A percentile compares a stretch with the other conserved stretches of the same genome.
Conservation (phyloP, 768 basidiomycete species). For the Clitopilus passeckerianus region DNA sequence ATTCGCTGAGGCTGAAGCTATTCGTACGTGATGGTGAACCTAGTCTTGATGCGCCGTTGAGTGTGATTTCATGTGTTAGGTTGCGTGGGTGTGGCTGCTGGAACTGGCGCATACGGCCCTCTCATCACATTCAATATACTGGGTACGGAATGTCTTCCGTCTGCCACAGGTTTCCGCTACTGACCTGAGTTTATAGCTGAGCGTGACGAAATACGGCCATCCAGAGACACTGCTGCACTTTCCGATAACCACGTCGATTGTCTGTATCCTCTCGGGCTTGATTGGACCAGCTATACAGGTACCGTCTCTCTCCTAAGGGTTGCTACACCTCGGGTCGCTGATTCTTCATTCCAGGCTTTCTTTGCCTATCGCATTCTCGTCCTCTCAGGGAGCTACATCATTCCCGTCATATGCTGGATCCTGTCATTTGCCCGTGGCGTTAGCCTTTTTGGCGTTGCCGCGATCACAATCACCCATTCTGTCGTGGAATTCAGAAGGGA, state of each 20-base stretch:
- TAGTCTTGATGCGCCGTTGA: background rate
- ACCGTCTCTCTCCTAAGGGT: background rate
- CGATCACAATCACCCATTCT: background rate
- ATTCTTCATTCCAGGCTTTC: conserved; percentile 7
- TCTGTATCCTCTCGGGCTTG: conserved; percentile 4
- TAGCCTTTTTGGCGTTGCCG: conserved; percentile 5
- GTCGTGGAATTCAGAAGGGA: conserved; percentile 3
- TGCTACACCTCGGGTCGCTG: background rate
- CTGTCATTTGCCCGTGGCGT: conserved; percentile 2
- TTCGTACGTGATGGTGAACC: conserved; percentile 2
- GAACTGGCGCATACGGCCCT: conserved; percentile 8
- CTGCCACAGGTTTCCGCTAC: background rate
- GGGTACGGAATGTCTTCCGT: background rate
- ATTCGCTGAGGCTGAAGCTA: conserved; percentile 2
- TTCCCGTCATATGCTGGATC: conserved; percentile 6
- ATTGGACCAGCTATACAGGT: conserved; percentile 7
- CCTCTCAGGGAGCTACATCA: conserved; percentile 1
- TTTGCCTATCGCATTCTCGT: conserved; percentile 9
- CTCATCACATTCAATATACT: conserved; percentile 8
- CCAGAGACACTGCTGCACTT: background rate
- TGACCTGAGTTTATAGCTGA: conserved; percentile 1
- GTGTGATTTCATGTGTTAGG: background rate
- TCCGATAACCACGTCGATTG: background rate
- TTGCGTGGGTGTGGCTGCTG: background rate
- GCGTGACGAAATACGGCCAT: conserved; percentile 7